These are phyloP conservation scores for Bruguiera sexangula DNA, from an alignment of 345 rosid species.

Conservation along the genomic window DNA sequence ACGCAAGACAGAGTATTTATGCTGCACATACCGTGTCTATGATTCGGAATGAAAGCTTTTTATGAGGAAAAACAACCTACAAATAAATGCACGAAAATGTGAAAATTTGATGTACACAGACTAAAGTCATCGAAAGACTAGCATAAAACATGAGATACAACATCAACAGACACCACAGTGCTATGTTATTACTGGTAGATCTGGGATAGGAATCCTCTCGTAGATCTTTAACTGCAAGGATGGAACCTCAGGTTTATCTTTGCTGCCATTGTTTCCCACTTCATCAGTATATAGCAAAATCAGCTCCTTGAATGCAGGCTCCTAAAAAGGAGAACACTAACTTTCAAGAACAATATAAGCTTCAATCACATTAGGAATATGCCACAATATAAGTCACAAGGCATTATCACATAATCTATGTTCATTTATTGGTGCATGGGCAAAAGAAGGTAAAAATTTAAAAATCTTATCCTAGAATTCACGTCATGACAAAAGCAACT, in stretches of 20 bases:
- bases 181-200: constrained; percentile 66
- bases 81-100: constrained; percentile 23
- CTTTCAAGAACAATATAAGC: constrained; percentile 18
- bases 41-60: constrained; percentile 90
- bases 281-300: constrained; percentile 72
- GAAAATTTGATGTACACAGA: constrained; percentile 17
- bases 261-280: constrained; percentile 34
- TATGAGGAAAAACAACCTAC: constrained; percentile 92
- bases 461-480: neutral
- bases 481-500: constrained; percentile 13
- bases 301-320: constrained; percentile 89
- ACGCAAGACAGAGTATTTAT: constrained; percentile 12
- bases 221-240: constrained; percentile 77
- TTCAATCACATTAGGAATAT: neutral
- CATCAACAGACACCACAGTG: constrained; percentile 27
- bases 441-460: constrained; percentile 7
- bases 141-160: constrained; percentile 17
- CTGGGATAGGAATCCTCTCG: constrained; percentile 91
- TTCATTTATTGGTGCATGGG: neutral
- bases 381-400: constrained; percentile 4
- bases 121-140: constrained; percentile 13
- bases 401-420: neutral
- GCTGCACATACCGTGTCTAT: constrained; percentile 75
- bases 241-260: constrained; percentile 47
- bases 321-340: constrained; percentile 46